Evolutionary conservation across 2,329 filamentous ascomycete species (phyloP), one percentile per base, ranked within the genome.

Genomic region (Chrysoporthe deuterocubensis): DNA sequence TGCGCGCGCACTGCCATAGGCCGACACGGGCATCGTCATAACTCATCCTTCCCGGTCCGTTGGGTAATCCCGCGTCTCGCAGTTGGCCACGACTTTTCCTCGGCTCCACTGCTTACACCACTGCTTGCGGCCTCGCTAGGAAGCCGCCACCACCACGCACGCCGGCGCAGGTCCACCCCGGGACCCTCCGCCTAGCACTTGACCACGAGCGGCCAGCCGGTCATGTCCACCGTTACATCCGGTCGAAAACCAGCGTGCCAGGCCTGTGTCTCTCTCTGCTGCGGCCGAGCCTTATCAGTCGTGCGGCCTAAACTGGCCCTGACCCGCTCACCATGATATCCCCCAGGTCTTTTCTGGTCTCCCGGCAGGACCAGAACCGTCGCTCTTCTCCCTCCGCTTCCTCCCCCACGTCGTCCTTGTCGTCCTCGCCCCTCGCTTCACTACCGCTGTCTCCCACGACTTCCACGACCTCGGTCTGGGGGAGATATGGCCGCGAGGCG

Each of bases 301-400:
- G 42, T 65, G 18, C 18, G 44, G 63, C 52, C 63, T 59, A 58
- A 60, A 65, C 50, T 65, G 50, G 58, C 42, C 43, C 46, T 64
- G 54, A 44, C 32, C 56, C 44, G 63, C 54, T 44, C 72, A 77
- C 69, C 42, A 80, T 81, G 77, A 78, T 80, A 75, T 78, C 77
- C 69, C 77, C 79, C 67, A 78, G 78, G 64, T 79, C 78, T 57
- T 79, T 78, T 74, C 76, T 81, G 70, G 77, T 78, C 64, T 75
- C 77, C 63, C 75, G 75, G 70, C 76, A 76, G 64, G 75, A 72
- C 66, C 70, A 76, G 40, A 32, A 21, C 26, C 57, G 57, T n/a
- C 57, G n/a, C 40, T 11, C n/a, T 60, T 11, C 40, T 60, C 37
- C 52, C 59, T 26, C 67, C 32, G 40, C 72, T 52, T 56, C 69